Percentiles rank a stretch among this genome's conserved stretches.
Conservation (phyloP, 257 asterid species). For the Solanum appendiculatum region DNA sequence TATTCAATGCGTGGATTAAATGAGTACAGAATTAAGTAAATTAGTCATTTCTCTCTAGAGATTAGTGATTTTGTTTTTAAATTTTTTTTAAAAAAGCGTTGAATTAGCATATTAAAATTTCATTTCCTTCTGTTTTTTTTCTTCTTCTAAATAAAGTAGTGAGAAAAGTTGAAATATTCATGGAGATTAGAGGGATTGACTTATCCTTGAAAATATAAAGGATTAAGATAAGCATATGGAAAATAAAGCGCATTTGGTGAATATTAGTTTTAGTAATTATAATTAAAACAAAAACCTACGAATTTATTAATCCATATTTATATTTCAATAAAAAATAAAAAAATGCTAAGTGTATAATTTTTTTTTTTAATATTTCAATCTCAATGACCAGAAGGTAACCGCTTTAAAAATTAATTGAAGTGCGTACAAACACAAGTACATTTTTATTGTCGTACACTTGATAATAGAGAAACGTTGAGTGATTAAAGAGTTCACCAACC, state of each 20-base stretch:
- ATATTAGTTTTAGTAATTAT: not conserved
- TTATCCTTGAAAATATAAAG: not conserved
- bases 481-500: not conserved
- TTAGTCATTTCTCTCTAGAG: not conserved
- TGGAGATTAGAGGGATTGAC: not conserved
- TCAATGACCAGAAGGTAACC: fast-evolving
- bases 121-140: not conserved
- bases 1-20: not conserved
- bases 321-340: not conserved
- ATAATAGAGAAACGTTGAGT: not conserved
- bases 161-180: not conserved
- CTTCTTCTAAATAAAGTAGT: not conserved
- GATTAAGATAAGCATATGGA: not conserved
- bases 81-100: not conserved
- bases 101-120: not conserved
- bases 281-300: not conserved
- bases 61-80: not conserved
- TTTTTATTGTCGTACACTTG: not conserved
- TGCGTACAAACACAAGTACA: not conserved
- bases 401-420: fast-evolving
- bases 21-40: not conserved
- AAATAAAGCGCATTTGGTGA: not conserved
- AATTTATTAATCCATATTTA: not conserved
- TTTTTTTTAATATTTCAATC: too few species aligned
- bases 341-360: not conserved